Base-by-base conservation (phyloP, 345 rosid genomes). In the Corchorus capsularis region DNA sequence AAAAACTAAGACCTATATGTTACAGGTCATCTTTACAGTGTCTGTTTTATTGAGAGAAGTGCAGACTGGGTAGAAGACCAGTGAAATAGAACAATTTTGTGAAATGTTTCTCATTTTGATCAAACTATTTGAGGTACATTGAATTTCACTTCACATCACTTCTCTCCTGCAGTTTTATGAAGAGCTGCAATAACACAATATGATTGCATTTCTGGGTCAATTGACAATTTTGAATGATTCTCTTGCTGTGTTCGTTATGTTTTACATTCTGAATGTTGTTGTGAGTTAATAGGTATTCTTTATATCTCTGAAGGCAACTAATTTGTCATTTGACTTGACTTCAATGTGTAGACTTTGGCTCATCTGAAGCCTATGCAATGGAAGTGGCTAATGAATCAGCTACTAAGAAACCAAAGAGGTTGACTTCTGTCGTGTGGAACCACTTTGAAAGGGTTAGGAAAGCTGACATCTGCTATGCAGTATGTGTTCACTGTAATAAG, bases 351-450 rank as follows among this genome's bases (percentile, higher is more conserved):
- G 89, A 75, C 75, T 77, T 60, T 77, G 73, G 41, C 47, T 77
- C 22, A 34, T 70, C 76, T 65, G 12, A 66, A 82, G 61, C 77
- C 59, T 73, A 81, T 85, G 83, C 76, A n/a, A 94, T 94, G 99
- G 98, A 94, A 82, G 86, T 85, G 71, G 69, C 92, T 69, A 89
- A 68, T 71, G 96, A 93, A 74, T 69, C 86, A 16, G 72, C 84
- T 45, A 60, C 79, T 34, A 94, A 94, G 88, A 91, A 94, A 79
- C 90, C 93, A 1, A 95, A 93, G 87, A 87, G 96, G 79, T 84
- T 93, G 78, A 93, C 99, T 53, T 95, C 97, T 79, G 88, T 95
- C 60, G 97, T 93, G 8, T 93, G 98, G 98, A 89, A 95, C 81
- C 96, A 95, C 91, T 93, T 93, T 75, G 96, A 93, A 81, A 88